Conservation (phyloP, 2,329 filamentous ascomycete species). For the Colletotrichum liriopes region DNA sequence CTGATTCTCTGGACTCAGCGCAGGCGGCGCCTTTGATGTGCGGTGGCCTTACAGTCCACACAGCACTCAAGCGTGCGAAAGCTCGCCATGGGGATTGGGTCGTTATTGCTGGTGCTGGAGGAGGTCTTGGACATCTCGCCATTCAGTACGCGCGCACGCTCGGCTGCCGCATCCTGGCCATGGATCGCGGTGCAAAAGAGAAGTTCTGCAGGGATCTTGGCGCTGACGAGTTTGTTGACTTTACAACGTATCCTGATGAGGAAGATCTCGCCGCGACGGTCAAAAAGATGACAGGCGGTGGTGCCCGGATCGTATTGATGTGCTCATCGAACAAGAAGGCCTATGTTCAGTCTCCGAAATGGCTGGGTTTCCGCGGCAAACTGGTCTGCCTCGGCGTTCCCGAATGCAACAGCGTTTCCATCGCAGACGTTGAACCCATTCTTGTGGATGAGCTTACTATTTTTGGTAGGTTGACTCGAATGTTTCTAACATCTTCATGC, state of each 20-base stretch:
- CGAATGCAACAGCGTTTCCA: conserved; percentile 26
- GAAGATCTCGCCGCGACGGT: conserved; percentile 32
- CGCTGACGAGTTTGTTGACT: conserved; percentile 48
- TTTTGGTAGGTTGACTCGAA: conserved; percentile 27
- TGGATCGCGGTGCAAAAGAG: conserved; percentile 49
- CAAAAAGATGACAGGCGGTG: conserved; percentile 43
- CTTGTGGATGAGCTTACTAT: conserved; percentile 39
- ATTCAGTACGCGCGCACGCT: conserved; percentile 51
- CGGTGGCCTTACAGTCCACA: conserved; percentile 76
- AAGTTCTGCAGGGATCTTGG: conserved; percentile 46
- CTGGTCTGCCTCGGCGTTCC: conserved; percentile 50
- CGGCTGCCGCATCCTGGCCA: conserved; percentile 49
- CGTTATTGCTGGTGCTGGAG: conserved; percentile 50
- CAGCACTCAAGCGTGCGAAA: conserved; percentile 62
- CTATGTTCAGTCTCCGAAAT: conserved; percentile 46
- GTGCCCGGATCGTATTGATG: conserved; percentile 45
- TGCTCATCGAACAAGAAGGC: conserved; percentile 46
- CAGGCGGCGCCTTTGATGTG: conserved; percentile 75
- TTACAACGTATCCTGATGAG: conserved; percentile 42
- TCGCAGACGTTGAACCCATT: conserved; percentile 35
- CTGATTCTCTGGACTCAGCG: conserved; percentile 52
- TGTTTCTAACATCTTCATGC: not conserved
- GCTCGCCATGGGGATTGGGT: conserved; percentile 48
- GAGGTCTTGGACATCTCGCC: conserved; percentile 50
- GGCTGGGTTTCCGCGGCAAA: conserved; percentile 49